Conservation (phyloP, 768 basidiomycete genomes). For the Suillus weaverae region DNA sequence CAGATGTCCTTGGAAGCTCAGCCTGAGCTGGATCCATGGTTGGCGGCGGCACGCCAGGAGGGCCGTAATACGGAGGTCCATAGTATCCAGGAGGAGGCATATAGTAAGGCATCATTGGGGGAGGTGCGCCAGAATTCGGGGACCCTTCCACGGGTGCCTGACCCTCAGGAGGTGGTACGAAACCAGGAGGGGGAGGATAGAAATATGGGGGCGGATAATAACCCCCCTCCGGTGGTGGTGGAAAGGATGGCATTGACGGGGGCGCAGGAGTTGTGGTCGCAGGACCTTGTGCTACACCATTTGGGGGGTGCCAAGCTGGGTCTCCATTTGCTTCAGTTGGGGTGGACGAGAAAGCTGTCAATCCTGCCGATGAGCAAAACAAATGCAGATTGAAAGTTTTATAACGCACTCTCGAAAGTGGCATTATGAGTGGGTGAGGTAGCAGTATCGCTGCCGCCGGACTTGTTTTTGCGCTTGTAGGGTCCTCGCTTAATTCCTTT, state of each 20-base stretch:
- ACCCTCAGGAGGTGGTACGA: constrained; percentile 39
- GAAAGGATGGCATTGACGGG: constrained; percentile 27
- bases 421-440: constrained; percentile 17
- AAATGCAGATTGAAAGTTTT: not conserved
- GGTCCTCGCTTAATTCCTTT: constrained; percentile 59
- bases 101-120: constrained; percentile 37
- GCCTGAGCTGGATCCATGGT: constrained; percentile 29
- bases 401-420: not conserved
- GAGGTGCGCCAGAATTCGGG: constrained; percentile 29
- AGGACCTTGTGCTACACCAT: constrained; percentile 20
- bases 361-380: constrained; percentile 14
- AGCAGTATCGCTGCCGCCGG: constrained; percentile 19
- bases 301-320: constrained; percentile 33
- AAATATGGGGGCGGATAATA: constrained; percentile 36
- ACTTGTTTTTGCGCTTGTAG: constrained; percentile 53
- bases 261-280: constrained; percentile 21
- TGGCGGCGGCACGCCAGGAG: constrained; percentile 33
- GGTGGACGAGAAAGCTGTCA: constrained; percentile 14
- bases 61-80: constrained; percentile 28
- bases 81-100: constrained; percentile 43
- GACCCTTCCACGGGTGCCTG: constrained; percentile 33
- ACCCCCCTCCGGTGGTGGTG: constrained; percentile 41
- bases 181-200: constrained; percentile 43
- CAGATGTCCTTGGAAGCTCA: constrained; percentile 20
- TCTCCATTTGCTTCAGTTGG: constrained; percentile 22